Conservation (phyloP, 2,329 filamentous ascomycete genomes). For the Fusarium marasasianum region DNA sequence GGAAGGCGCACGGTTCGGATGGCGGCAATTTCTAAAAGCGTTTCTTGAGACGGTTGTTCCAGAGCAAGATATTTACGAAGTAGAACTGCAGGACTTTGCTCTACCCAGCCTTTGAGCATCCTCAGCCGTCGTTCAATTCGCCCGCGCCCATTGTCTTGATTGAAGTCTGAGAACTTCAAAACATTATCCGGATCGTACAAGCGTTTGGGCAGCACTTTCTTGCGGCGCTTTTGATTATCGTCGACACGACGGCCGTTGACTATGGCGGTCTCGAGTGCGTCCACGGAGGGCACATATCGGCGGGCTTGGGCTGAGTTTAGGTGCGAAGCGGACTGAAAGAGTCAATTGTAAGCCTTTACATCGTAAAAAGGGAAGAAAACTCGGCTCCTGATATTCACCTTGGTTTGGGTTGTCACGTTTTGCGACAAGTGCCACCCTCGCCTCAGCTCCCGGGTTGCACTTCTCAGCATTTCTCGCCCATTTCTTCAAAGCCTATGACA, state of each 20-base stretch:
- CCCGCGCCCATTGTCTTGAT: neutral
- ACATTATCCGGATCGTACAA: neutral
- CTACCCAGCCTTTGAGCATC: constrained; percentile 34
- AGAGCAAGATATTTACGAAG: constrained; percentile 36
- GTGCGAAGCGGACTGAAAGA: constrained; percentile 13
- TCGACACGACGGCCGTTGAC: constrained; percentile 1
- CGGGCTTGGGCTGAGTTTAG: neutral
- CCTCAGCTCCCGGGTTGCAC: constrained; percentile 46
- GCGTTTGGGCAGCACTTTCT: neutral
- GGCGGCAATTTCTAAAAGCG: constrained; percentile 33
- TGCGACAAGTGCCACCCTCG: constrained; percentile 42
- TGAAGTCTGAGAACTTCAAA: neutral
- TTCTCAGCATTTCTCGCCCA: constrained; percentile 51
- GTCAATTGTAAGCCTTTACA: constrained; percentile 15
- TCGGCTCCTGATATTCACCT: constrained; percentile 33
- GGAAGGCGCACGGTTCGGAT: constrained; percentile 43
- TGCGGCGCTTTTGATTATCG: neutral
- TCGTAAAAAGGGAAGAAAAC: neutral
- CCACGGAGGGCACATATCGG: constrained; percentile 13
- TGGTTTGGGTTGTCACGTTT: constrained; percentile 30
- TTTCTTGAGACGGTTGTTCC: neutral
- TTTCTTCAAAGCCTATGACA: constrained; percentile 34
- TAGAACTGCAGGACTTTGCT: constrained; percentile 40
- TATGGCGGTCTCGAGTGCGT: constrained; percentile 15
- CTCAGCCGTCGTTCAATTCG: constrained; percentile 32